Base-by-base conservation (phyloP, 2,329 filamentous ascomycete genomes). In the Cladorrhinum sp. region DNA sequence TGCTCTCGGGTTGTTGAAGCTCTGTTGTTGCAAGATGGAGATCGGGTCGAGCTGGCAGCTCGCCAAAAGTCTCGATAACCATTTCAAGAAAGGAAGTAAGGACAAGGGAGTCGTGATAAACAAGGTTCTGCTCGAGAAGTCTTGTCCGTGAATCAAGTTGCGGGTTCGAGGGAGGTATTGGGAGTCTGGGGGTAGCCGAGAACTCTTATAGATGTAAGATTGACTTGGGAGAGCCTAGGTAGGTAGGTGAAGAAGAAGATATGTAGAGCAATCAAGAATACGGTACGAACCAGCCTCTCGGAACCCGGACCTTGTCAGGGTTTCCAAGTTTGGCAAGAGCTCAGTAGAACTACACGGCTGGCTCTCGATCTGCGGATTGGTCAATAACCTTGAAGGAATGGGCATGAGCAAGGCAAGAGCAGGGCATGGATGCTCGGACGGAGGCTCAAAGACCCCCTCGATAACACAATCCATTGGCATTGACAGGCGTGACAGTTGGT, bases 61-160 rank as follows among this genome's bases (percentile, higher is more conserved):
- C 55, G 55, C 60, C 60, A 30, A 57, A 58, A 42, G 59, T 59
- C 21, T 62, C 58, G 55, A 64, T 59, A 12, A 64, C 62, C 60
- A 64, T 65, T 6, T 60, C 57, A 33, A 58, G 58, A 30, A 14
- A 30, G 21, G 26, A 20, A 39, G 53, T n/a, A n/a, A 8, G 28
- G 48, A 51, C 46, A 58, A 10, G 39, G 42, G 48, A 9, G 33
- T 36, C 4, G 16, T 18, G 42, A 46, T 46, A 16, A 46, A 46
- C 42, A 36, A 36, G 33, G 33, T 28, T 28, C 9, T 28, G 26
- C 26, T 28, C 26, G n/a, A 12, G 26, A 28, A 28, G 26, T 28
- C 26, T 28, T 9, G 26, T n/a, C n/a, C n/a, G n/a, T n/a, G n/a
- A n/a, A n/a, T n/a, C n/a, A n/a, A n/a, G n/a, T n/a, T n/a, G n/a